Evolutionary conservation across 2,329 filamentous ascomycete species (phyloP).

Genomic region (Ambrosiella xylebori): DNA sequence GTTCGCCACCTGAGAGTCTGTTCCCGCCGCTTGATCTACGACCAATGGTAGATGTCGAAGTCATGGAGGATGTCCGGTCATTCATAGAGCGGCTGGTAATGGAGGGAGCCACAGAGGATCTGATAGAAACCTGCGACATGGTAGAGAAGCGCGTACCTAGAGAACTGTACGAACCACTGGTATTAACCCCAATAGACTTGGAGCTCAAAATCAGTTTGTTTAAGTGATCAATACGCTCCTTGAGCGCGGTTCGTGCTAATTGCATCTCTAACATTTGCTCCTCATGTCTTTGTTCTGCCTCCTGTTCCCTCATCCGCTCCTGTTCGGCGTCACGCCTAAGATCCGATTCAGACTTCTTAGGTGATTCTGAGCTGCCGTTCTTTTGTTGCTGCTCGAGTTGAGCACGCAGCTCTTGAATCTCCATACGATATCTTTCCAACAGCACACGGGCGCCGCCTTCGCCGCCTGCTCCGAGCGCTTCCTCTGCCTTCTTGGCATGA

Average conservation of each 20-base stretch:
- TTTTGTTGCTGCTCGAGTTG: slow-evolving; percentile 71
- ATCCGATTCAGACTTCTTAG: slow-evolving; percentile 21
- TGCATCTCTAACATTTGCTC: slow-evolving; percentile 99
- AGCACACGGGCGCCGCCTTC: slow-evolving; percentile 77
- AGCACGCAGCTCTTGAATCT: slow-evolving; percentile 65
- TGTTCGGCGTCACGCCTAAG: slow-evolving; percentile 51
- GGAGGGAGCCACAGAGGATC: slow-evolving; percentile 55
- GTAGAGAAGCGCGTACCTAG: slow-evolving; percentile 44
- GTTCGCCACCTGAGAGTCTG: slow-evolving; percentile 26
- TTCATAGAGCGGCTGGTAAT: slow-evolving; percentile 31
- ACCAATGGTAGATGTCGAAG: slow-evolving; percentile 45
- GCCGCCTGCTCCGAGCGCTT: slow-evolving; percentile 62
- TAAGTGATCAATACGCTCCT: slow-evolving; percentile 92
- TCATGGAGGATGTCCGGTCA: slow-evolving; percentile 49
- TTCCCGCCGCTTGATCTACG: slow-evolving; percentile 29
- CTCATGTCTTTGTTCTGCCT: slow-evolving; percentile 74
- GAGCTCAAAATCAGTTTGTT: slow-evolving; percentile 91
- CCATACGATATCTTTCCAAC: slow-evolving; percentile 81
- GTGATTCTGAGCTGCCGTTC: not conserved
- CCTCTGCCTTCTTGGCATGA: slow-evolving; percentile 86
- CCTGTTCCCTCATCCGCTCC: slow-evolving; percentile 56
- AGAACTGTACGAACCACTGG: slow-evolving; percentile 51
- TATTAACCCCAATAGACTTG: slow-evolving; percentile 87
- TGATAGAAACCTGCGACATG: slow-evolving; percentile 42
- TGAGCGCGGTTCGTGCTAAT: slow-evolving; percentile 80